A percentile compares a stretch with the other conserved stretches of the same genome.
Evolutionary conservation across 75 land plant genomes (phyloP).

Genomic region (Cryptomeria japonica): DNA sequence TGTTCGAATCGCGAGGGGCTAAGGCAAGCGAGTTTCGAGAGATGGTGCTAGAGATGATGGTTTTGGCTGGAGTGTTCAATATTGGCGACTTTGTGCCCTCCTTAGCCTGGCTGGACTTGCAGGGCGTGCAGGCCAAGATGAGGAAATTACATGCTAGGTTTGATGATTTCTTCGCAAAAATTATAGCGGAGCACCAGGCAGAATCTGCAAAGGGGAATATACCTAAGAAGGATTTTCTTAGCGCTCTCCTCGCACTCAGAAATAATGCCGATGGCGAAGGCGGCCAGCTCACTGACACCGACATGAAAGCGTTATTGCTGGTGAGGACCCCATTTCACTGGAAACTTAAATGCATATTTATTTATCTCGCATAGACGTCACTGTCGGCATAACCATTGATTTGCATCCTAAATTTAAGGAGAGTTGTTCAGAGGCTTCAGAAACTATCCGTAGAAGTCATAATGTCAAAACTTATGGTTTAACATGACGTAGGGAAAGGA

Average conservation of each 20-base stretch:
- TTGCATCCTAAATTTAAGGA: neutral
- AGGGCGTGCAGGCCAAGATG: slow-evolving; percentile 5
- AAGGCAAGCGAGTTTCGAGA: slow-evolving; percentile 37
- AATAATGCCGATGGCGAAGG: slow-evolving; percentile 27
- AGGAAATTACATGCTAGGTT: slow-evolving; percentile 1
- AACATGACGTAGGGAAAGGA: no score
- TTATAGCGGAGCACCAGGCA: neutral
- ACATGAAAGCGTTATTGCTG: slow-evolving; percentile 59
- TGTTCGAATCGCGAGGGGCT: slow-evolving; percentile 16
- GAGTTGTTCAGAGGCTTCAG: neutral
- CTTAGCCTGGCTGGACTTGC: slow-evolving; percentile 17
- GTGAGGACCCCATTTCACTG: neutral
- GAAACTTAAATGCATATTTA: neutral
- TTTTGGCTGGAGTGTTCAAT: slow-evolving; percentile 31
- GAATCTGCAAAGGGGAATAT: neutral
- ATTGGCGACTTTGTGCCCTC: slow-evolving; percentile 23
- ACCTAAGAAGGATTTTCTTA: neutral
- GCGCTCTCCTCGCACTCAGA: slow-evolving; percentile 7
- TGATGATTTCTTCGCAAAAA: neutral
- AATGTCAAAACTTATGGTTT: no score
- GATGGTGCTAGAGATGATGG: slow-evolving; percentile 54
- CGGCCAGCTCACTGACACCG: slow-evolving; percentile 45
- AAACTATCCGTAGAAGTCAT: neutral
- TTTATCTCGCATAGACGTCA: neutral
- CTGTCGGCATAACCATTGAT: neutral